Evolutionary conservation across 2,329 filamentous ascomycete species (phyloP), one percentile per base, ranked within the genome.

Genomic region (Clarireedia monteithiana): DNA sequence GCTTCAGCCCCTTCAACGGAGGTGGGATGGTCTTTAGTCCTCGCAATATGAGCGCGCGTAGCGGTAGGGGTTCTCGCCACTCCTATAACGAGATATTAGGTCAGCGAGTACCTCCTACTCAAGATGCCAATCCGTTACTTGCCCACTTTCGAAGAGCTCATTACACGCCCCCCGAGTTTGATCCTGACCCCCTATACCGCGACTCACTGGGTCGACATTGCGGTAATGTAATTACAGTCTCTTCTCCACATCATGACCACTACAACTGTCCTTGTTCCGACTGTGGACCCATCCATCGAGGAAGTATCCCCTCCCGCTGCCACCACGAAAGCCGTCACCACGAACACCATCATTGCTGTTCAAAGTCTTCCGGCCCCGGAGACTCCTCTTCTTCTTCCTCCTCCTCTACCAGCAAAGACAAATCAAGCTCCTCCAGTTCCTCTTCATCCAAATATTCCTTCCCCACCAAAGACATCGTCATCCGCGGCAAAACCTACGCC

Each of bases 401-500:
- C 20, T 45, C 42, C 20, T 45, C 42, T 14, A 15, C 12, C 20
- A 42, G 23, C 5, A 53, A 53, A 24, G 50, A 46, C 6, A 53
- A 47, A 47, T 34, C 49, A 4, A 46, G 23, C 45, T 50, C 45
- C 39, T 50, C 40, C 12, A 45, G n/a, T 27, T 30, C 46, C 38
- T 50, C 38, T n/a, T 48, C 26, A 34, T 27, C 46, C 34, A 50
- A 58, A 14, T 62, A 59, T 20, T 50, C 58, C 14, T 61, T 60
- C 48, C 60, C 62, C n/a, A 65, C 60, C 4, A 66, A 64, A 53
- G 63, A 66, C 20, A 58, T 68, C 27, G 55, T 59, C 2, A 44
- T 68, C 5, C 60, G 66, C 12, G 63, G 62, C 1, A 63, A 63
- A 53, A 55, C 59, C 2, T 62, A 63, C 47, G n/a, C 57, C 7